These are phyloP conservation scores for Aspergillus intermedius DNA, from an alignment of 2,329 filamentous ascomycete species.

Conservation along the genomic window DNA sequence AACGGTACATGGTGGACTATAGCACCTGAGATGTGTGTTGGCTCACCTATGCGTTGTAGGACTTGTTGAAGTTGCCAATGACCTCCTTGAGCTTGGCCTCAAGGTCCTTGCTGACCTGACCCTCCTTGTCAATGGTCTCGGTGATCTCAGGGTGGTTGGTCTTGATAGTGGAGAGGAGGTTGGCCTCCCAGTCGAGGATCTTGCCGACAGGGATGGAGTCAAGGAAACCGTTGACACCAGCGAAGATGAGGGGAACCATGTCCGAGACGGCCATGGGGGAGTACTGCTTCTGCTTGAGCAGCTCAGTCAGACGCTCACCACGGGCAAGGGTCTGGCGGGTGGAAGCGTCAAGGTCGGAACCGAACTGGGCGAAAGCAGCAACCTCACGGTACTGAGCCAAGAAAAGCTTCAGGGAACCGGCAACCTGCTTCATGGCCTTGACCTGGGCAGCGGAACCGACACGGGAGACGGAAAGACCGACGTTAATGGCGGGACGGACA, in stretches of 20 bases:
- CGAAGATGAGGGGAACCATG: constrained; percentile 99
- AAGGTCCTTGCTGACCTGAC: constrained; percentile 88
- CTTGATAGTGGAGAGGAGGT: constrained; percentile 89
- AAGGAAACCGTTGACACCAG: constrained; percentile 96
- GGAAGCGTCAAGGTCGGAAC: constrained; percentile 96
- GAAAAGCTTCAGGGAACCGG: constrained; percentile 99
- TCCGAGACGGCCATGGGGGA: constrained; percentile 97
- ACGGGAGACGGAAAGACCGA: constrained; percentile 99
- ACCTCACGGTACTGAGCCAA: constrained; percentile 99
- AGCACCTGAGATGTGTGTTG: constrained; percentile 24
- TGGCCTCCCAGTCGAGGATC: constrained; percentile 88
- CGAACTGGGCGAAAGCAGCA: constrained; percentile 98
- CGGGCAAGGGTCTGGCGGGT: constrained; percentile 98
- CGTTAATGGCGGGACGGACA: constrained; percentile 99
- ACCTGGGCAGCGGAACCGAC: constrained; percentile 99
- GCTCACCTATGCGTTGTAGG: constrained; percentile 57
- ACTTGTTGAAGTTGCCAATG: constrained; percentile 80
- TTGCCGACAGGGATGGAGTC: constrained; percentile 83
- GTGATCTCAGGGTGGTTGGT: constrained; percentile 81
- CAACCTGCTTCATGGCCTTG: constrained; percentile 99
- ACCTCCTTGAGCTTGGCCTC: constrained; percentile 61
- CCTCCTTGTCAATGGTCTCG: constrained; percentile 88
- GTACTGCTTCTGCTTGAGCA: constrained; percentile 99
- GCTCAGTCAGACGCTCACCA: constrained; percentile 98
- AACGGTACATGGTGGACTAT: constrained; percentile 27